A percentile compares a stretch with the other conserved stretches of the same genome.
Conservation (phyloP, 2,329 filamentous ascomycete species). For the Pestalotiopsis sp. region DNA sequence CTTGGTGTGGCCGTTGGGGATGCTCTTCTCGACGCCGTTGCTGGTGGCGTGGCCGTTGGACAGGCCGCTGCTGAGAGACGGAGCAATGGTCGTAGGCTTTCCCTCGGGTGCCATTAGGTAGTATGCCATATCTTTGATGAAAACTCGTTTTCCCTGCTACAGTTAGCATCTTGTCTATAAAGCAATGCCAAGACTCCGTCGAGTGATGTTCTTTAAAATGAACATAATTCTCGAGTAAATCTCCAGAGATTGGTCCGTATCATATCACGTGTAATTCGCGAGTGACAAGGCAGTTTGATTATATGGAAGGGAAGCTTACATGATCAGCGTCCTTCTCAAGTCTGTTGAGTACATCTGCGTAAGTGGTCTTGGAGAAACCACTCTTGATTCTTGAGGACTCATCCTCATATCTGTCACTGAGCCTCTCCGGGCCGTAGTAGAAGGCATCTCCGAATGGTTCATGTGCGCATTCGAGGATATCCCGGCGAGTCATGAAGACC, state of each 20-base stretch:
- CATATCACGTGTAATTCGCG: neutral
- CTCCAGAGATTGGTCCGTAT: neutral
- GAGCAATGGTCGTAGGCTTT: constrained; percentile 70
- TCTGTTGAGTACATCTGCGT: constrained; percentile 74
- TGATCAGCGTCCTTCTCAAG: constrained; percentile 74
- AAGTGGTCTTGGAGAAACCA: constrained; percentile 72
- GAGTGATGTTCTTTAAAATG: neutral
- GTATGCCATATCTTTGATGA: constrained; percentile 98
- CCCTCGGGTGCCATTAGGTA: constrained; percentile 81
- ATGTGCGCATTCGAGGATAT: constrained; percentile 81
- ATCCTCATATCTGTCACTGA: constrained; percentile 79
- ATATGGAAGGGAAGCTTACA: constrained; percentile 52
- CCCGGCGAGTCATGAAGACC: constrained; percentile 95
- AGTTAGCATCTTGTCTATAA: constrained; percentile 41
- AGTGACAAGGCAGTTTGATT: constrained; percentile 18
- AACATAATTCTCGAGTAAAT: neutral
- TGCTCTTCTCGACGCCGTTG: constrained; percentile 34
- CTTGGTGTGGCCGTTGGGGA: constrained; percentile 49
- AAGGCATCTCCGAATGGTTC: constrained; percentile 97
- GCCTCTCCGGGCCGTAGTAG: constrained; percentile 90
- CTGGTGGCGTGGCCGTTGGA: constrained; percentile 14
- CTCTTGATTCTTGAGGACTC: constrained; percentile 55
- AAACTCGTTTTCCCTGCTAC: constrained; percentile 80
- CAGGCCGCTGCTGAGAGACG: constrained; percentile 71
- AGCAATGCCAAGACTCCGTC: constrained; percentile 5